Evolutionary conservation across 1,284 basidiomycete genomes (phyloP).

Genomic region (Moesziomyces aphidis): DNA sequence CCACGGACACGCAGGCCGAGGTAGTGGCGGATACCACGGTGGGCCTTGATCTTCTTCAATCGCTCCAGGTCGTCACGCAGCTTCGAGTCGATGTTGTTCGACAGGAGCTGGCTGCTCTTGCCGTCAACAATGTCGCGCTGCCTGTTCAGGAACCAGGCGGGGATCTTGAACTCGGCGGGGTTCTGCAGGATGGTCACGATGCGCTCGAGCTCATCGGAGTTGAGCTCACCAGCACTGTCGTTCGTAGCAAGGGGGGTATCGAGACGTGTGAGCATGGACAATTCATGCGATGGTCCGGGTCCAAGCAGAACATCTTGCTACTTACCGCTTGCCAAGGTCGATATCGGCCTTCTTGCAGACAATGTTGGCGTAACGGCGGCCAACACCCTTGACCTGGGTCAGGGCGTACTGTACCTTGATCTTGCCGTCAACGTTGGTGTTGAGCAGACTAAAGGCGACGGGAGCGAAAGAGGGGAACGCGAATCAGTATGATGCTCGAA

Average conservation of each 20-base stretch:
- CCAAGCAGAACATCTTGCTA: constrained; percentile 32
- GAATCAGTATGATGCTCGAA: neutral
- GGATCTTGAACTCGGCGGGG: constrained; percentile 99
- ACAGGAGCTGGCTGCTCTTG: constrained; percentile 95
- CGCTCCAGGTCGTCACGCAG: constrained; percentile 98
- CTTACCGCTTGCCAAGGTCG: constrained; percentile 96
- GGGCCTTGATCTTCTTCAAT: constrained; percentile 98
- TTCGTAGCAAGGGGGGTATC: neutral
- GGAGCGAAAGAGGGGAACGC: neutral
- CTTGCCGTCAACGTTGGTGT: constrained; percentile 99
- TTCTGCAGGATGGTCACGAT: constrained; percentile 99
- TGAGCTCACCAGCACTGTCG: constrained; percentile 86
- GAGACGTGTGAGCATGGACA: neutral
- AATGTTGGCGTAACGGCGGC: constrained; percentile 97
- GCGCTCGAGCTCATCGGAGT: constrained; percentile 97
- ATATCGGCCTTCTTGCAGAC: constrained; percentile 99
- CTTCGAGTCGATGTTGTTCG: constrained; percentile 98
- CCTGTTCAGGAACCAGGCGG: constrained; percentile 98
- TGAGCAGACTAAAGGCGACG: constrained; percentile 78
- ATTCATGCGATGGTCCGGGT: no score
- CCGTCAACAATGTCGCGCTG: constrained; percentile 98
- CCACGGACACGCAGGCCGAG: constrained; percentile 91
- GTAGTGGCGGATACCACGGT: constrained; percentile 97
- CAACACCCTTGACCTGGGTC: constrained; percentile 96
- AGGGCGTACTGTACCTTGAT: constrained; percentile 80